These are phyloP conservation scores for Leccinum huronense DNA, from an alignment of 1,284 basidiomycete genomes.

Conservation along the genomic window DNA sequence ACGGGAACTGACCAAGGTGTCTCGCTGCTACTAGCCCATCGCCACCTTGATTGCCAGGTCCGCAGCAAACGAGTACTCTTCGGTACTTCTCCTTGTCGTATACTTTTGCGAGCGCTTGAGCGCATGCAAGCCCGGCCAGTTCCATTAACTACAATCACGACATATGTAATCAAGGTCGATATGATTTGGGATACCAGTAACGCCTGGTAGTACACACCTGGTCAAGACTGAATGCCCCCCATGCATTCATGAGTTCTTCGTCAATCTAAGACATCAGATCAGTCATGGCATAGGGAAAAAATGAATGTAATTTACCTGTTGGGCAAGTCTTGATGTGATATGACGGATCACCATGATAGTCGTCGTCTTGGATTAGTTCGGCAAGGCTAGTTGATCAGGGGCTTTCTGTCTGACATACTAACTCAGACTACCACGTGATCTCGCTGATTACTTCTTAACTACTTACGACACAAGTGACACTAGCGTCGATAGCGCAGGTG, in stretches of 20 bases:
- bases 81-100: constrained; percentile 68
- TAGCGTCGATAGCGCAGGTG: not conserved
- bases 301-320: constrained; percentile 56
- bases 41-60: constrained; percentile 97
- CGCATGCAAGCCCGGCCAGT: constrained; percentile 94
- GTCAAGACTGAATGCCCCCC: constrained; percentile 87
- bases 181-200: not conserved
- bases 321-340: constrained; percentile 75
- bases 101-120: constrained; percentile 79
- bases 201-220: constrained; percentile 51
- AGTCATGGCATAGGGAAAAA: constrained; percentile 1
- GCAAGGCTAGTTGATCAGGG: not conserved
- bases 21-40: constrained; percentile 96
- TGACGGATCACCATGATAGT: constrained; percentile 66
- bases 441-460: not conserved
- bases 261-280: constrained; percentile 63
- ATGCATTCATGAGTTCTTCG: constrained; percentile 83
- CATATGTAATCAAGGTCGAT: constrained; percentile 5
- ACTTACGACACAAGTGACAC: constrained; percentile 9
- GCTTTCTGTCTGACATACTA: not conserved
- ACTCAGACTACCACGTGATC: not conserved
- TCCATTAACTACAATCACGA: constrained; percentile 80
- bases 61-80: constrained; percentile 89
- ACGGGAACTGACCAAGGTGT: constrained; percentile 67
- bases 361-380: constrained; percentile 9